phyloP scores from a whole-genome alignment of 2,329 filamentous ascomycete genomes.

The Rhytidhysteron rufulum region DNA sequence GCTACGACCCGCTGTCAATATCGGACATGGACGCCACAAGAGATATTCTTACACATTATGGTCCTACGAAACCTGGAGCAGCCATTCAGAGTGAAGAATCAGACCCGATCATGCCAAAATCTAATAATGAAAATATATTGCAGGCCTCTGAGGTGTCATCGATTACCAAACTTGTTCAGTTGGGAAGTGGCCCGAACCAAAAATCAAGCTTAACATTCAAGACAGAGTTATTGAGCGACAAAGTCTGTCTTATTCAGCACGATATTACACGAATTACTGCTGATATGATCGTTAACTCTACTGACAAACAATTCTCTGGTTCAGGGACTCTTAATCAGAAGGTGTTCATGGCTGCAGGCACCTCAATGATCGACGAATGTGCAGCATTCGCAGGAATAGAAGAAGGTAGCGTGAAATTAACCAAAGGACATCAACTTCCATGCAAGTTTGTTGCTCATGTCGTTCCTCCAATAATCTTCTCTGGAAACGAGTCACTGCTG shows the following conservation, averaged over 20 bases:
- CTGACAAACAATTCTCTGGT: conserved; percentile 17
- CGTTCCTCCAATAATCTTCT: conserved; percentile 19
- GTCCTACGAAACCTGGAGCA: too few relatives aligned
- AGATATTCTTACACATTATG: too few relatives aligned
- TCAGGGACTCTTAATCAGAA: conserved; percentile 27
- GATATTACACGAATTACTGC: conserved; percentile 32
- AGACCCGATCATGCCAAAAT: too few relatives aligned
- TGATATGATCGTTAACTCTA: conserved; percentile 31
- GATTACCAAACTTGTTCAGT: too few relatives aligned
- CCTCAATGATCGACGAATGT: conserved; percentile 18
- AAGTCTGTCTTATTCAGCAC: conserved; percentile 24
- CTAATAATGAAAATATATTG: too few relatives aligned
- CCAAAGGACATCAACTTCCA: conserved; percentile 23
- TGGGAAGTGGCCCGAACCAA: too few relatives aligned
- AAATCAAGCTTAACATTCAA: too few relatives aligned
- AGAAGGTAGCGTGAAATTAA: conserved; percentile 25
- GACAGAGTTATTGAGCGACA: too few relatives aligned
- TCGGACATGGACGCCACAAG: too few relatives aligned
- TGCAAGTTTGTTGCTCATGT: conserved; percentile 26
- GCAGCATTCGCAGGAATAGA: conserved; percentile 19
- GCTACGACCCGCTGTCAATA: too few relatives aligned
- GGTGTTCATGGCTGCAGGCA: conserved; percentile 27
- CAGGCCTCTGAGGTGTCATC: too few relatives aligned
- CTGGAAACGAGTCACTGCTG: conserved; percentile 6
- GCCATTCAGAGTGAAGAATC: too few relatives aligned